Conservation (phyloP, 345 rosid species). For the Hypericum androsaemum region DNA sequence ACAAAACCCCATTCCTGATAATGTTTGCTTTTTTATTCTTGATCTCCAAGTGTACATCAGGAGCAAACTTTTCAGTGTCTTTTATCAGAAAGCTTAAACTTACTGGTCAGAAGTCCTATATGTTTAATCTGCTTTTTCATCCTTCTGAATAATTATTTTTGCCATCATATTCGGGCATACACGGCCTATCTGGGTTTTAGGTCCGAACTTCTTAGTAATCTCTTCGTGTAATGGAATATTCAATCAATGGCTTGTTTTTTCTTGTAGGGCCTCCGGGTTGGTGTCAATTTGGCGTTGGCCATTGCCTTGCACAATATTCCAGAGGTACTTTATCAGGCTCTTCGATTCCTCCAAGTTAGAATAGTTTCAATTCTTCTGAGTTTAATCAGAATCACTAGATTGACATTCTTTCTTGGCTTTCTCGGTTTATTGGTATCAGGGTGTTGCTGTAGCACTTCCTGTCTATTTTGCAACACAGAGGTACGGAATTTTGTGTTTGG, state of each 20-base stretch:
- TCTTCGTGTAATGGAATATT: slow-evolving; percentile 6
- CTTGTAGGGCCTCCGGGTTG: slow-evolving; percentile 83
- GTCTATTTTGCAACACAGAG: slow-evolving; percentile 93
- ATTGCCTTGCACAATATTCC: slow-evolving; percentile 98
- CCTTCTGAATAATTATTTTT: too few relatives aligned
- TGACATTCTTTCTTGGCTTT: slow-evolving; percentile 9
- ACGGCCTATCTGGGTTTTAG: not conserved
- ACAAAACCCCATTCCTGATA: too few relatives aligned
- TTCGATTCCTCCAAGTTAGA: too few relatives aligned
- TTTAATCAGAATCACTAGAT: not conserved
- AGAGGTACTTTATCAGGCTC: slow-evolving; percentile 44
- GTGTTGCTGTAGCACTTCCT: slow-evolving; percentile 97
- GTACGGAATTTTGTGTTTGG: slow-evolving; percentile 16
- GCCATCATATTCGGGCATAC: too few relatives aligned
- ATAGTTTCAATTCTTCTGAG: not conserved
- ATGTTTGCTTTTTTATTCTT: too few relatives aligned
- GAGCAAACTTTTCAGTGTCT: too few relatives aligned
- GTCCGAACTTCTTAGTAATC: not conserved
- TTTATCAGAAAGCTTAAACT: too few relatives aligned
- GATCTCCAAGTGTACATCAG: too few relatives aligned
- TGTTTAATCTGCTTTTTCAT: too few relatives aligned
- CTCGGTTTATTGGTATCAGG: slow-evolving; percentile 34
- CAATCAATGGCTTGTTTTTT: slow-evolving; percentile 12
- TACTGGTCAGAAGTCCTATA: too few relatives aligned
- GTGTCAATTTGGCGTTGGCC: slow-evolving; percentile 89